phyloP scores from a whole-genome alignment of 2,329 filamentous ascomycete genomes.

The Metarhizium anisopliae region DNA sequence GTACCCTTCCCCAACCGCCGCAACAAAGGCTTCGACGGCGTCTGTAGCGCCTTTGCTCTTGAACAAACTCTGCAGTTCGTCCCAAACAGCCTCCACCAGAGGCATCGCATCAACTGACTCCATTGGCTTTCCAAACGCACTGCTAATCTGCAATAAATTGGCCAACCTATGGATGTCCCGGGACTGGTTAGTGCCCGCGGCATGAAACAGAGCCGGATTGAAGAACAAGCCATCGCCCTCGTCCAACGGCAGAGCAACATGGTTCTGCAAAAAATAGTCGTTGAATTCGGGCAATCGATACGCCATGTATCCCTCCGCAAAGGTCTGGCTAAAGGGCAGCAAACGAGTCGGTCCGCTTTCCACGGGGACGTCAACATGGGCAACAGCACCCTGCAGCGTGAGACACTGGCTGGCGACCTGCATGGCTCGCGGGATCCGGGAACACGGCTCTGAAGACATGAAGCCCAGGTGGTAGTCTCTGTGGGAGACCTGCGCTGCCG shows the following conservation, averaged over 20 bases:
- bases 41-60: conserved; percentile 26
- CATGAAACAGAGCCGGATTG: conserved; percentile 54
- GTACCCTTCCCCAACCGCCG: conserved; percentile 47
- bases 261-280: conserved; percentile 42
- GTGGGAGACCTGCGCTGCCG: conserved; percentile 47
- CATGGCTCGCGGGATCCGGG: no score
- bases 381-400: no score
- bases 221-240: conserved; percentile 56
- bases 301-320: no score
- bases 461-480: conserved; percentile 49
- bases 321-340: no score
- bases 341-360: no score
- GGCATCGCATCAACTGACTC: conserved; percentile 46
- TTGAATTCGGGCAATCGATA: conserved; percentile 45
- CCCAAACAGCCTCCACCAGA: conserved; percentile 37
- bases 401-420: no score
- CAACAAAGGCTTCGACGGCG: conserved; percentile 36
- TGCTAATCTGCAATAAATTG: conserved; percentile 54
- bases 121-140: conserved; percentile 56
- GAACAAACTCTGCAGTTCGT: conserved; percentile 23
- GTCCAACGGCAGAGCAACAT: conserved; percentile 41
- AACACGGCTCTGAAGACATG: no score
- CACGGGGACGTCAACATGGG: no score
- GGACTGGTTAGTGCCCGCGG: conserved; percentile 47
- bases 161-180: conserved; percentile 41